phyloP scores from a whole-genome alignment of 129 eudicot species.

The Cynara cardunculus region DNA sequence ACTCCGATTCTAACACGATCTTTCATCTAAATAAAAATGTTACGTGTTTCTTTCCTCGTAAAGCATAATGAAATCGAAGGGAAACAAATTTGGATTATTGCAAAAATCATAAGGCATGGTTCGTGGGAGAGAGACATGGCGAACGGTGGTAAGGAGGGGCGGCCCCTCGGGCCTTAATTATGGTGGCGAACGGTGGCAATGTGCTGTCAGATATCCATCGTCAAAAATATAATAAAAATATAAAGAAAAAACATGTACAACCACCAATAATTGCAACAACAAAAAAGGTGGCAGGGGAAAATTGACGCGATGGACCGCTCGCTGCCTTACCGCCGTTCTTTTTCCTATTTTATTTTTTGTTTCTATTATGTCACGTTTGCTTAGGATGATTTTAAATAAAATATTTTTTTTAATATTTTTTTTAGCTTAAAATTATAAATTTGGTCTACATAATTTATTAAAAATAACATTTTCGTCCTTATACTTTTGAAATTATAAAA shows the following conservation, averaged over 20 bases:
- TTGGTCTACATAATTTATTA: too few species aligned
- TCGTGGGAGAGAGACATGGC: background rate
- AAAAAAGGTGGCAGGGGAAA: background rate
- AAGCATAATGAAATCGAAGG: background rate
- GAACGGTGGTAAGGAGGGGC: background rate
- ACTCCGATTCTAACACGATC: too few species aligned
- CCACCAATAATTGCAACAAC: slow-evolving; percentile 4
- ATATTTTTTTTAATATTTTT: too few species aligned
- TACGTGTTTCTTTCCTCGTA: background rate
- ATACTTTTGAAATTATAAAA: too few species aligned
- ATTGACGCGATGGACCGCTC: background rate
- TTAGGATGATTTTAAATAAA: background rate
- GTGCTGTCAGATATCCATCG: background rate
- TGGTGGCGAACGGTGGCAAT: background rate
- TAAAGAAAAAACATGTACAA: background rate
- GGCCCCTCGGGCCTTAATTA: background rate
- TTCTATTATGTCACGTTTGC: background rate
- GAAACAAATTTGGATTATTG: background rate
- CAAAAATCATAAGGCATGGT: background rate
- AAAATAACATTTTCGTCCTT: too few species aligned
- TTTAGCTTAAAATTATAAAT: too few species aligned
- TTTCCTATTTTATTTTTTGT: background rate
- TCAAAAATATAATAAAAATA: background rate
- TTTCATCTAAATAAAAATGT: too few species aligned
- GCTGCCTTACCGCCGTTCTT: slow-evolving; percentile 12